These are phyloP conservation scores for Hymenoscyphus scutula DNA, from an alignment of 2,329 filamentous ascomycete genomes.

Conservation along the genomic window DNA sequence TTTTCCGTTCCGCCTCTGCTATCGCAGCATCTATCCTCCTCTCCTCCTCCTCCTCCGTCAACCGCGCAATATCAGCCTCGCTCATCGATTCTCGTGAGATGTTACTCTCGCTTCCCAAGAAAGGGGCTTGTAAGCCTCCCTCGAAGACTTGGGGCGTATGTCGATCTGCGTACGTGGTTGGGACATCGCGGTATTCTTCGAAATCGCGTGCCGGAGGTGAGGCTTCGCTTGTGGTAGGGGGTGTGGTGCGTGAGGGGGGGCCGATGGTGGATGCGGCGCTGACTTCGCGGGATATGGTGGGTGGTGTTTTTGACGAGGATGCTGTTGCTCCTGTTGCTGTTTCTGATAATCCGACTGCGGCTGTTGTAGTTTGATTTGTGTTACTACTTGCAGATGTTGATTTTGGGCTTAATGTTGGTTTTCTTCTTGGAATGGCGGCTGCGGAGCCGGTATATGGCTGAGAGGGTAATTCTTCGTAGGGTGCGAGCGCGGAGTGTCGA, in stretches of 20 bases:
- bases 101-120: conserved; percentile 8
- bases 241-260: conserved; percentile 1
- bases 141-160: conserved; percentile 23
- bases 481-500: conserved; percentile 17
- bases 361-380: background rate
- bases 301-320: background rate
- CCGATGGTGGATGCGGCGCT: conserved; percentile 14
- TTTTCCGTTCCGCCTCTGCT: conserved; percentile 26
- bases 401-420: conserved; percentile 17
- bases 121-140: background rate
- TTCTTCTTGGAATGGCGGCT: conserved; percentile 20
- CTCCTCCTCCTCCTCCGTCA: conserved; percentile 33
- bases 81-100: conserved; percentile 22
- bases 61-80: conserved; percentile 28
- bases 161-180: conserved; percentile 21
- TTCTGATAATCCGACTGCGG: background rate
- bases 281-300: conserved; percentile 20
- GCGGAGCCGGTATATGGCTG: conserved; percentile 20
- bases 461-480: conserved; percentile 20
- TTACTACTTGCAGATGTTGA: background rate
- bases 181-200: conserved; percentile 25
- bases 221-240: background rate
- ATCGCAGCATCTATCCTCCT: conserved; percentile 34
- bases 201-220: conserved; percentile 12
- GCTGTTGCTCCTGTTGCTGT: background rate